phyloP scores from a whole-genome alignment of 768 basidiomycete genomes.

The Dendrothele bispora region DNA sequence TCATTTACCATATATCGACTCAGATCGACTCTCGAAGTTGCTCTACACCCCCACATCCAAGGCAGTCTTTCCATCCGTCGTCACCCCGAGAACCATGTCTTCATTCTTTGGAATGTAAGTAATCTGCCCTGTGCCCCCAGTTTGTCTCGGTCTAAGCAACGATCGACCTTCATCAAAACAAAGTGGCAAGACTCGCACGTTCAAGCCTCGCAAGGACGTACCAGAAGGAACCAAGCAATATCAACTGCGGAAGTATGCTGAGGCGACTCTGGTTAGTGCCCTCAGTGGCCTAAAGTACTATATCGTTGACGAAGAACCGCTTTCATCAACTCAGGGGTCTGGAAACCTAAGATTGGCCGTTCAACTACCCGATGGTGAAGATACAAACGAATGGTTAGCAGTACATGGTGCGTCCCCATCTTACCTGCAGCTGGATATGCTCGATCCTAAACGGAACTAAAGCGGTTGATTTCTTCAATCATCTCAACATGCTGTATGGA shows the following conservation, averaged over 20 bases:
- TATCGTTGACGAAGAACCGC: too few relatives aligned
- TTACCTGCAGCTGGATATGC: constrained; percentile 3
- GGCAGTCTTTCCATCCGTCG: too few relatives aligned
- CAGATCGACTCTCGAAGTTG: neutral
- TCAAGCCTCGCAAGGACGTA: constrained; percentile 94
- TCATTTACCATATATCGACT: too few relatives aligned
- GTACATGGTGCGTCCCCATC: constrained; percentile 75
- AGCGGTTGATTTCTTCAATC: constrained; percentile 99
- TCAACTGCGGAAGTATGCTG: constrained; percentile 96
- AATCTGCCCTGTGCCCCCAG: neutral
- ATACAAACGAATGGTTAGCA: constrained; percentile 98
- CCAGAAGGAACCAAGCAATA: constrained; percentile 98
- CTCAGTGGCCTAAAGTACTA: neutral
- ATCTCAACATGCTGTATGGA: constrained; percentile 98
- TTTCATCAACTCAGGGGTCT: constrained; percentile 63
- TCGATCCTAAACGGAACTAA: constrained; percentile 3
- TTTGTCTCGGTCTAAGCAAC: constrained; percentile 1
- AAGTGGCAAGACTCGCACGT: constrained; percentile 91
- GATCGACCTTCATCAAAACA: constrained; percentile 31
- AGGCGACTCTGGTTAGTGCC: constrained; percentile 79
- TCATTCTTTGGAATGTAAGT: constrained; percentile 10
- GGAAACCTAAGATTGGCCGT: constrained; percentile 94
- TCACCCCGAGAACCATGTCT: too few relatives aligned
- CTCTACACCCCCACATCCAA: too few relatives aligned
- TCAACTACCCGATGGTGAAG: constrained; percentile 94